Evolutionary conservation across 805 yeast species (phyloP).

Genomic region (Sugiyamaella valdiviana): DNA sequence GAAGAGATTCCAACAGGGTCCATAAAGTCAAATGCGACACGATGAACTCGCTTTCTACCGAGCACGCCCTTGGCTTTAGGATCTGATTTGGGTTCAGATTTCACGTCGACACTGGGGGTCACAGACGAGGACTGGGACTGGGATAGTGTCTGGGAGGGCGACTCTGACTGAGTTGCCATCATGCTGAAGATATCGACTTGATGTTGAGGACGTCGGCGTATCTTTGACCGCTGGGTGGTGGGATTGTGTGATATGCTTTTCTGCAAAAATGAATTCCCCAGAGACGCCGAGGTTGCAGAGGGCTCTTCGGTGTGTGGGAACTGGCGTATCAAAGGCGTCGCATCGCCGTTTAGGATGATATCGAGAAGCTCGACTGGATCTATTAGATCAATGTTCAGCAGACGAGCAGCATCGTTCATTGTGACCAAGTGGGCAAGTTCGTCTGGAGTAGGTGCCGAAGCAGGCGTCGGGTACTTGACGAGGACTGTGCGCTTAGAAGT

Average conservation of each 20-base stretch:
- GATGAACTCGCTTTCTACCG: not conserved
- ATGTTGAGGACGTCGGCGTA: not conserved
- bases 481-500: not conserved
- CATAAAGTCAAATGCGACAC: conserved; percentile 2
- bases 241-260: not conserved
- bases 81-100: not conserved
- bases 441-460: conserved; percentile 2
- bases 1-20: conserved; percentile 1
- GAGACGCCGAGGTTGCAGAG: not conserved
- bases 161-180: not conserved
- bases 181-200: not conserved
- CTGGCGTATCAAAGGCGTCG: not conserved
- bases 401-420: conserved; percentile 20
- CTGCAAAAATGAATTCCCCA: not conserved
- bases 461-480: conserved; percentile 17
- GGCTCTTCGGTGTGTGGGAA: not conserved
- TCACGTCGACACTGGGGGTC: too few species aligned
- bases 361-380: conserved; percentile 29
- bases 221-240: not conserved
- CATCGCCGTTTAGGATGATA: conserved; percentile 22
- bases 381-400: conserved; percentile 20
- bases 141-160: not conserved
- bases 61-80: not conserved
- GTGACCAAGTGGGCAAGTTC: conserved; percentile 10
- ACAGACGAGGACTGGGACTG: not conserved